These are phyloP conservation scores for Rhipidocladum racemiflorum DNA, from an alignment of 176 grass and related monocot species.

Conservation along the genomic window DNA sequence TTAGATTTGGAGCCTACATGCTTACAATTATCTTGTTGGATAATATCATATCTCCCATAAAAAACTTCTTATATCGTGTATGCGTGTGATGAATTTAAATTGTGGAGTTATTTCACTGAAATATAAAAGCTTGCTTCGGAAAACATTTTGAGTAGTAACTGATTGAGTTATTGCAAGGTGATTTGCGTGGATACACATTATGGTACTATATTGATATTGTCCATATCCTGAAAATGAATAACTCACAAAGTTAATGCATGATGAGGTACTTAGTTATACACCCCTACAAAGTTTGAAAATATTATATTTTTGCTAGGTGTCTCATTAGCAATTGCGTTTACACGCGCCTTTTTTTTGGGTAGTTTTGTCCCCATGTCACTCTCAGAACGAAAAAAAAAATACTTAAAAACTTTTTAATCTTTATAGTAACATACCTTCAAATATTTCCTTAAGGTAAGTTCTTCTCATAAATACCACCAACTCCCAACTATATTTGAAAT, in stretches of 20 bases:
- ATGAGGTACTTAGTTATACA: not conserved
- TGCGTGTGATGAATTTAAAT: too few relatives aligned
- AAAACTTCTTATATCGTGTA: not conserved
- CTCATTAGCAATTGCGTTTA: not conserved
- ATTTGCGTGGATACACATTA: not conserved
- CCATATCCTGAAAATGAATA: not conserved
- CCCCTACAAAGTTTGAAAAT: not conserved
- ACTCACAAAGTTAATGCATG: not conserved
- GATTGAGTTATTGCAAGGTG: not conserved
- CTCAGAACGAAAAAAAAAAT: too few relatives aligned
- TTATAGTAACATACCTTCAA: not conserved
- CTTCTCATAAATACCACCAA: accelerated
- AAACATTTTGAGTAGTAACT: not conserved
- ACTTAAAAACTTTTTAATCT: not conserved
- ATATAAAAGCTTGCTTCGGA: not conserved
- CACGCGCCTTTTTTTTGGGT: too few relatives aligned
- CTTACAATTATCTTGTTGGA: not conserved
- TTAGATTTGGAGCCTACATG: too few relatives aligned
- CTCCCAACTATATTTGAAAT: not conserved
- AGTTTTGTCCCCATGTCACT: too few relatives aligned
- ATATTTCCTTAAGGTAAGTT: not conserved
- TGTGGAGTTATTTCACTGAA: not conserved
- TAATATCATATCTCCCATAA: not conserved
- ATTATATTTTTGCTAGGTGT: not conserved
- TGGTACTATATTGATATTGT: not conserved